Evolutionary conservation across 192 early-diverging fungal genomes (phyloP), one percentile per base, ranked within the genome.

Genomic region (Glomus cerebriforme): DNA sequence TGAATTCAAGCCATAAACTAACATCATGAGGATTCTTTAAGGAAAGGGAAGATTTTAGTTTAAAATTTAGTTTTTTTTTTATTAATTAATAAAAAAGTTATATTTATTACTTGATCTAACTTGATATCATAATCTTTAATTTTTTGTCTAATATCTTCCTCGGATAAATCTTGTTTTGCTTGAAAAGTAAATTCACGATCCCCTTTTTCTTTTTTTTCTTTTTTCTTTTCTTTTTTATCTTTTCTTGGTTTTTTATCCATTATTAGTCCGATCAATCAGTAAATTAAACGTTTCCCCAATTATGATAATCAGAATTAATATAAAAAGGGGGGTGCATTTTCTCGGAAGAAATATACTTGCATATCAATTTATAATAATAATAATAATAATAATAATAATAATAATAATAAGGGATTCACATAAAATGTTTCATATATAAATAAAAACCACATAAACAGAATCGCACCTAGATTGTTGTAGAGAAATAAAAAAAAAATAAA

Each of bases 1-100:
- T 86, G 66, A 88, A 88, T 27, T 85, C 81, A 7, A 88, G 67
- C 89, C 89, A 90, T 13, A 82, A 79, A 12, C 78, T 67, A 13
- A 83, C 64, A 70, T 90, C 62, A 34, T 86, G 65, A 22, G 87
- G 87, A 31, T 87, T 73, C 82, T 90, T 54, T 34, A 54, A n/a
- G 1, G 13, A 37, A 24, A 62, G 13, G 12, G 29, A 62, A 74
- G 0, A 60, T 60, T 29, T 72, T 34, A n/a, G 10, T 43, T n/a
- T 13, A 19, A n/a, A 43, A 45, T 8, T 15, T 59, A n/a, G 39
- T 10, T 26, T 49, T 59, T 47, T 59, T 19, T 34, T 34, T 69
- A 13, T 22, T 69, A 7, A 43, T 8, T 12, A 68, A 19, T 26
- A 68, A 22, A 69, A 59, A 32, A 45, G 7, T 17, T 22, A 58